A percentile compares a stretch with the other conserved stretches of the same genome.
phyloP scores from a whole-genome alignment of 768 basidiomycete species.

The Pleurotus citrinopileatus region DNA sequence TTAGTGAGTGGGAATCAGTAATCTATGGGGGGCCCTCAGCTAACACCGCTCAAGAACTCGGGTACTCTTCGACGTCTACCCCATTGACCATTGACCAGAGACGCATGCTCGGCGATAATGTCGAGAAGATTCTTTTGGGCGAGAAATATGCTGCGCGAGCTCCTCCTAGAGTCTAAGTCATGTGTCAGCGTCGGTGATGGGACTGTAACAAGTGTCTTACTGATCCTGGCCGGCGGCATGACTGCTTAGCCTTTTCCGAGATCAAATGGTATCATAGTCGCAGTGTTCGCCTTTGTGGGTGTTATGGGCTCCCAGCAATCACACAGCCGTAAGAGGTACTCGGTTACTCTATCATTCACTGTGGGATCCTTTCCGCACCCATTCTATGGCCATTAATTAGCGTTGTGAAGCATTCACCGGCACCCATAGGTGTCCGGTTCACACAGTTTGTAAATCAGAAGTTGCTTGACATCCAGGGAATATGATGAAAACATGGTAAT shows the following conservation, averaged over 20 bases:
- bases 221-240: too few relatives aligned
- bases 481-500: too few relatives aligned
- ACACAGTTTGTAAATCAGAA: background rate
- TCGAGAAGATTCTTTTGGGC: slow-evolving; percentile 53
- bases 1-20: slow-evolving; percentile 41
- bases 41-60: slow-evolving; percentile 45
- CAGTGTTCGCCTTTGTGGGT: too few relatives aligned
- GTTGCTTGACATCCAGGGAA: too few relatives aligned
- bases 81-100: slow-evolving; percentile 58
- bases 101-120: slow-evolving; percentile 53
- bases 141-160: slow-evolving; percentile 73
- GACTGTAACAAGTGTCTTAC: too few relatives aligned
- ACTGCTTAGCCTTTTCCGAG: too few relatives aligned
- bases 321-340: too few relatives aligned
- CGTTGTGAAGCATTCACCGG: background rate
- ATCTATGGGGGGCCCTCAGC: too few relatives aligned
- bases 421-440: background rate
- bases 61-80: slow-evolving; percentile 57
- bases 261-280: too few relatives aligned
- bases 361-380: too few relatives aligned
- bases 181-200: background rate
- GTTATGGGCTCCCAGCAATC: too few relatives aligned
- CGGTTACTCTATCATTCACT: too few relatives aligned
- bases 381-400: background rate
- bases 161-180: slow-evolving; percentile 32